Evolutionary conservation across 257 asterid species (phyloP).

Genomic region (Anisodus acutangulus): DNA sequence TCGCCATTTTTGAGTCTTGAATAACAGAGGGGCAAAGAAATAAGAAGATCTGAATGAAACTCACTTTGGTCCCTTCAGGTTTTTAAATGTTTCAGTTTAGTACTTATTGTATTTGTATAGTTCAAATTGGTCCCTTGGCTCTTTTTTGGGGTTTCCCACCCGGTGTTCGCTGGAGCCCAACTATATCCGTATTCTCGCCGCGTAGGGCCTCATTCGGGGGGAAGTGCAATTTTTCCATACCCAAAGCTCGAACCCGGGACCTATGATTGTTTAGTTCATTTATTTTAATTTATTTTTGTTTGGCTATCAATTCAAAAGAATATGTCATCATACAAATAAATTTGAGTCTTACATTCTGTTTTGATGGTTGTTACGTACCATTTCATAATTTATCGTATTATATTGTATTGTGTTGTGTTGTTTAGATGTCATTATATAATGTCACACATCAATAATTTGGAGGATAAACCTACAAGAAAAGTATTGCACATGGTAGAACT

Average conservation of each 20-base stretch:
- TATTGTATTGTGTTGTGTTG: not conserved
- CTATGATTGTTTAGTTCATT: too few relatives aligned
- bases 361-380: not conserved
- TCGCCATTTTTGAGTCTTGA: slow-evolving; percentile 57
- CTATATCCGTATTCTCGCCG: too few relatives aligned
- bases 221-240: too few relatives aligned
- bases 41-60: slow-evolving; percentile 13
- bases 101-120: not conserved
- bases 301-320: too few relatives aligned
- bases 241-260: too few relatives aligned
- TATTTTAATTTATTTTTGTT: too few relatives aligned
- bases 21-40: not conserved
- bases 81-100: not conserved
- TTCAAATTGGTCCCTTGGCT: not conserved
- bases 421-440: not conserved
- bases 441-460: too few relatives aligned
- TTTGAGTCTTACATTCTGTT: too few relatives aligned
- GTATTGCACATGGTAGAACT: not conserved
- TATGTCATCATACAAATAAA: too few relatives aligned
- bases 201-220: too few relatives aligned
- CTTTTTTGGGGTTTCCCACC: too few relatives aligned
- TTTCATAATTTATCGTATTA: not conserved
- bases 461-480: not conserved
- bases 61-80: slow-evolving; percentile 1
- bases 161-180: too few relatives aligned